Evolutionary conservation across 805 yeast species (phyloP).

Genomic region (Pichia rugopelliculosa): DNA sequence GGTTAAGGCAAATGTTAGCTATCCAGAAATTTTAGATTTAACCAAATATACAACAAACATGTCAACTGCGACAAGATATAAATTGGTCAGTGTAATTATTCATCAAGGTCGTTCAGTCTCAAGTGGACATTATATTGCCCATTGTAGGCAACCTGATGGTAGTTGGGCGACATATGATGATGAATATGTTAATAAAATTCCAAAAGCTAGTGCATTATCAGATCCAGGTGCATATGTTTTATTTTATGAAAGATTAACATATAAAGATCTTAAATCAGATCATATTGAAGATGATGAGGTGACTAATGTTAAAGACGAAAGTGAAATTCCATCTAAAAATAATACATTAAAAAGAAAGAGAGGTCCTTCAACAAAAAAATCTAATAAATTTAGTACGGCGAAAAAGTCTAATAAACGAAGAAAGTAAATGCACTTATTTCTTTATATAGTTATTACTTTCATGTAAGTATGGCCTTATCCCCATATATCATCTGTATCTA

Average conservation of each 20-base stretch:
- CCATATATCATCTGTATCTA: neutral
- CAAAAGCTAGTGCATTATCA: conserved; percentile 64
- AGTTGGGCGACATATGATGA: conserved; percentile 94
- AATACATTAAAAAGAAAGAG: neutral
- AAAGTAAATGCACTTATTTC: neutral
- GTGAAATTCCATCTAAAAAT: neutral
- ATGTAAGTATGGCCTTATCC: too few species aligned
- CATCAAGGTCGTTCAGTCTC: conserved; percentile 92
- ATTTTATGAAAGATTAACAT: conserved; percentile 71
- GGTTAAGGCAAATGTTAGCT: conserved; percentile 78
- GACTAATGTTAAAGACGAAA: neutral
- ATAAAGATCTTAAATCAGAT: conserved; percentile 30
- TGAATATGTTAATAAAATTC: conserved; percentile 69
- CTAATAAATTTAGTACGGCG: neutral
- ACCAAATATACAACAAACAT: conserved; percentile 47
- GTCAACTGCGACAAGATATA: conserved; percentile 51
- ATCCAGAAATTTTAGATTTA: conserved; percentile 71
- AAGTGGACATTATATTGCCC: conserved; percentile 89
- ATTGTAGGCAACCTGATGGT: conserved; percentile 87
- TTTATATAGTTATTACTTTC: too few species aligned
- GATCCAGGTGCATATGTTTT: conserved; percentile 90
- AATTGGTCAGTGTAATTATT: conserved; percentile 74
- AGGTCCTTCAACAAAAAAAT: neutral
- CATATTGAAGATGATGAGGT: neutral
- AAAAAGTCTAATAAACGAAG: neutral